Base-by-base conservation (phyloP, 2,329 filamentous ascomycete species). In the Rhynchosporium agropyri region DNA sequence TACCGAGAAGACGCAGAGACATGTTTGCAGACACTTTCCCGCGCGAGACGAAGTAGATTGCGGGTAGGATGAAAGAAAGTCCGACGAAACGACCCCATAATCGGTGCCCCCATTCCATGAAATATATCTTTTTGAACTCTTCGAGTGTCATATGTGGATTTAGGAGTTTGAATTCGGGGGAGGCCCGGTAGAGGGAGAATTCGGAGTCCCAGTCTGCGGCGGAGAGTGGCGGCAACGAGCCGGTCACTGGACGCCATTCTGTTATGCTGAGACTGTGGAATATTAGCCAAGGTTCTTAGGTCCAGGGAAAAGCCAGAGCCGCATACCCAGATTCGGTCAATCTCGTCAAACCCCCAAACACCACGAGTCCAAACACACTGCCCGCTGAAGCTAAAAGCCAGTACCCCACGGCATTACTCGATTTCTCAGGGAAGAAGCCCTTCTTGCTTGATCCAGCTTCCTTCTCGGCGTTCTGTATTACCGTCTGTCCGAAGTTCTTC, bases 101-200 rank as follows among this genome's bases (percentile, higher is more conserved):
- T 36, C 95, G 87, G 77, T 99, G 95, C 49, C 89, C 87, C 95
- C 95, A 99, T 81, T 99, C 95, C 95, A 98, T 98, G 77, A 90
- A 99, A 83, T 98, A 99, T 69, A 99, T 99, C 75, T 95, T 89
- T 78, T 98, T 97, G 81, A 98, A 99, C 76, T 99, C 95, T 63
- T 88, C 84, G 62, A 99, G 82, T 38, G 85, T 89, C 95, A 99
- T 99, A 76, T 91, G 86, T 38, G 93, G 89, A 79, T 99, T 99
- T 70, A 99, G 83, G 66, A 92, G 84, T 74, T 90, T 87, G 79
- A 94, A 99, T 77, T 99, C 95, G 66, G 95, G 95, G 26, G 92
- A 97, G 49, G 89, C 86, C 68, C 89, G 89, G 81, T 99, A 99
- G 77, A 96, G 95, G 61, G 87, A 81, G 79, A 98, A 99, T 74